Base-by-base conservation (phyloP, 1,284 basidiomycete genomes). In the Pseudozyma hubeiensis region DNA sequence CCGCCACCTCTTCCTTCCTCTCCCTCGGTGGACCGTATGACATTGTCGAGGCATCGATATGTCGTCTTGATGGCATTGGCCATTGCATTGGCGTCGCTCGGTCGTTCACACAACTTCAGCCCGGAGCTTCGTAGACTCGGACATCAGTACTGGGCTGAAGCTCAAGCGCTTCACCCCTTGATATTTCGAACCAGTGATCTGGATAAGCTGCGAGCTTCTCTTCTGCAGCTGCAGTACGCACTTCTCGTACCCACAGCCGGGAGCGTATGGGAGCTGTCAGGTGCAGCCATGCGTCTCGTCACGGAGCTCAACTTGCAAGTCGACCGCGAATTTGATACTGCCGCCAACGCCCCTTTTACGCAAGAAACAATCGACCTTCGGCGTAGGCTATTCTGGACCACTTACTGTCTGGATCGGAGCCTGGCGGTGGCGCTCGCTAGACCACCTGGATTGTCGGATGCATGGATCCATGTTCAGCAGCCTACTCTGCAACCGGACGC, bases 231-330 rank as follows among this genome's bases (percentile, higher is more conserved):
- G 3, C 66, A 70, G 31, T 75, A 75, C 16, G 63, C 67, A 16
- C 48, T 70, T 31, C 34, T 75, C 9, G 63, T 75, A 1, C 72
- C 72, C 4, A 57, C 59, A 5, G 59, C 64, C 1, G 72, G 72
- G 2, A 75, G 72, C 37, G 64, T 75, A 5, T 75, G 73, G 73
- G 64, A 71, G 60, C 40, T 75, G 1, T 70, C 66, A 3, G 73
- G 73, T 8, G 64, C 64, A 7, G 73, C 68, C 0, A 71, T 71
- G 19, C 73, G 73, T 10, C 40, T 75, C 11, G 59, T 71, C 35
- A 75, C 73, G 2, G 73, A 75, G 44, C 52, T 75, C 31, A 67
- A 68, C 19, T 40, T 75, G 29, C 64, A 75, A 17, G 64, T 70
- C 16, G 72, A 75, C 37, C 65, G 71, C 35, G 72, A 75, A 7